Percentiles rank a stretch among this genome's conserved stretches.
Evolutionary conservation across 2,329 filamentous ascomycete species (phyloP).

Genomic region (Biscogniauxia sp.): DNA sequence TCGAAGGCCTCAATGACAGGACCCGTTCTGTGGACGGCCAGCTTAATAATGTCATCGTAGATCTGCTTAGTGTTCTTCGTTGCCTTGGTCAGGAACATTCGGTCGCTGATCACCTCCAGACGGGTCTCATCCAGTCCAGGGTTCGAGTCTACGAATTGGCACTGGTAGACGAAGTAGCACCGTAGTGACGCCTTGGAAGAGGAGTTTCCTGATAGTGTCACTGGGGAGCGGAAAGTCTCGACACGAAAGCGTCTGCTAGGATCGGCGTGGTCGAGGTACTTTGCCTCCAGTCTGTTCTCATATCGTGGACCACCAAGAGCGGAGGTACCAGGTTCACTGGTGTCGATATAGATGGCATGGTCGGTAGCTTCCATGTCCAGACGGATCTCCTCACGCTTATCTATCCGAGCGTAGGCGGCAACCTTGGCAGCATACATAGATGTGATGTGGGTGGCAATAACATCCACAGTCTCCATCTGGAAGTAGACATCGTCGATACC

Average conservation of each 20-base stretch:
- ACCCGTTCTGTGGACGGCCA: constrained; percentile 79
- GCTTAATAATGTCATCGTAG: constrained; percentile 89
- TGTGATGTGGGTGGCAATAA: constrained; percentile 90
- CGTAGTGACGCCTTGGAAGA: constrained; percentile 79
- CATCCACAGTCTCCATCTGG: constrained; percentile 79
- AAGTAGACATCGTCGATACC: constrained; percentile 99
- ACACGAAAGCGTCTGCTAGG: constrained; percentile 79
- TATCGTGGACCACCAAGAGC: constrained; percentile 80
- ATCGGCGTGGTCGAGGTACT: constrained; percentile 83
- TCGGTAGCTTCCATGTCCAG: constrained; percentile 93
- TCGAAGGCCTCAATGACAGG: constrained; percentile 98
- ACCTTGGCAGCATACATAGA: constrained; percentile 97
- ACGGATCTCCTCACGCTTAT: constrained; percentile 91
- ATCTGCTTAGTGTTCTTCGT: constrained; percentile 94
- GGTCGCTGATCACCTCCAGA: constrained; percentile 88
- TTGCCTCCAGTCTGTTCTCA: constrained; percentile 88
- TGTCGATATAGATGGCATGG: constrained; percentile 98
- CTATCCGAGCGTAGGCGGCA: constrained; percentile 86
- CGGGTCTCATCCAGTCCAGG: constrained; percentile 78
- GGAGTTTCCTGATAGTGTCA: constrained; percentile 65
- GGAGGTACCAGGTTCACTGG: constrained; percentile 82
- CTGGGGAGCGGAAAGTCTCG: constrained; percentile 93
- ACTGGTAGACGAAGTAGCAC: constrained; percentile 99
- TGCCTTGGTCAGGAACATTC: constrained; percentile 92
- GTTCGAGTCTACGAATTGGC: constrained; percentile 77